Base-by-base conservation (phyloP, 805 yeast species). In the Saccharomycopsis amapae region DNA sequence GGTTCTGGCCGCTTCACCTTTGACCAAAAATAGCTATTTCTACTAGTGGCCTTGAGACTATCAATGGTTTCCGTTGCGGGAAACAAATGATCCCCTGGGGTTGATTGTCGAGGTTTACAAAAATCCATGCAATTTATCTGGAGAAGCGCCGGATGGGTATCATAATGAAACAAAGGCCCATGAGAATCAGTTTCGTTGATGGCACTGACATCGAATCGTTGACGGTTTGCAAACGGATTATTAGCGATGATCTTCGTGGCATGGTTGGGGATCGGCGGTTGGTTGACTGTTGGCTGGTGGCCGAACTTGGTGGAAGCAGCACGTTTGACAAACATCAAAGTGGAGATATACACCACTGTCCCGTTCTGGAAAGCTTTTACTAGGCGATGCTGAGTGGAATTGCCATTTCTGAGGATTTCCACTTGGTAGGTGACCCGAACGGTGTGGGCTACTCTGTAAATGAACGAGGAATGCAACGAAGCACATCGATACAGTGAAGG, bases 221-320 rank as follows among this genome's bases (percentile, higher is more conserved):
- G n/a, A n/a, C n/a, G n/a, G 5, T 6, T 22, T 12, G 34, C 12
- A 26, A 42, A 42, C 13, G 45, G 45, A 19, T 42, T 42, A 9
- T 17, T 19, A 19, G 4, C 17, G n/a, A 34, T 9, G 25, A 6
- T 39, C 3, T 12, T 4, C 13, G 19, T 19, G 31, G 19, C 28
- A 15, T 7, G 6, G 19, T 42, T 42, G 5, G 39, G 39, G 18
- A 42, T 42, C 4, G 40, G 35, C 13, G 19, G 6, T 5, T 15
- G 26, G 15, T 22, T 24, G 31, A 45, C 17, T 7, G n/a, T n/a
- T 23, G 48, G 48, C 23, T 45, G 48, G 10, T 24, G 34, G 7
- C 48, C 48, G 12, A 38, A 26, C 25, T 38, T 30, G 17, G 15
- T 23, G 17, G 25, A 6, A 13, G 34, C 28, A 20, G 33, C 17